Percentiles rank a stretch among this genome's conserved stretches.
phyloP scores from a whole-genome alignment of 2,329 filamentous ascomycete species.

The Ceratocystis alfenasii region DNA sequence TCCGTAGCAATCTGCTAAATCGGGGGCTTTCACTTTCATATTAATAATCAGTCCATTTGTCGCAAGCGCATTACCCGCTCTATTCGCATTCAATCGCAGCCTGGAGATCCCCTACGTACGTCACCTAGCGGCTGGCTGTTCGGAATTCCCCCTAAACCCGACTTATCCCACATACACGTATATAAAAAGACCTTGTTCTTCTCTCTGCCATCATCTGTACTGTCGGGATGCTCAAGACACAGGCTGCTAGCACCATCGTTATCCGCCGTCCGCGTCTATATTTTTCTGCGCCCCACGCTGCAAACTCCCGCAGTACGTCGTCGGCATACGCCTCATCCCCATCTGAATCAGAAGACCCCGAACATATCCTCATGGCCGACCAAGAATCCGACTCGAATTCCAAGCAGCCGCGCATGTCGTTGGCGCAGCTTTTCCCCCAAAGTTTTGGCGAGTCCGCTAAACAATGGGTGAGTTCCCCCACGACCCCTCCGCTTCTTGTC shows the following conservation, averaged over 20 bases:
- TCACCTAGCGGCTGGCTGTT: neutral
- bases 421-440: conserved; percentile 57
- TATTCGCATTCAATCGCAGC: conserved; percentile 22
- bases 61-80: neutral
- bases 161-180: neutral
- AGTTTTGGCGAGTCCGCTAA: conserved; percentile 83
- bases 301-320: conserved; percentile 18
- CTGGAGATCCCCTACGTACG: conserved; percentile 3
- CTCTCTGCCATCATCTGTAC: neutral
- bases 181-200: neutral
- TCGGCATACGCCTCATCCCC: conserved; percentile 16
- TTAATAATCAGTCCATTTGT: conserved; percentile 6
- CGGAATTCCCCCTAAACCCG: neutral
- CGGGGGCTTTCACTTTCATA: neutral
- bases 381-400: conserved; percentile 24
- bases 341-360: conserved; percentile 25
- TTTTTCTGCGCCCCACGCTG: conserved; percentile 25
- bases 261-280: conserved; percentile 34
- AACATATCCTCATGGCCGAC: conserved; percentile 24
- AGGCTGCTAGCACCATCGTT: conserved; percentile 30
- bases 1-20: neutral
- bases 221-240: conserved; percentile 37
- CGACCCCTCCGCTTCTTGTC: neutral
- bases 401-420: conserved; percentile 27
- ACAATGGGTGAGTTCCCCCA: conserved; percentile 61